Evolutionary conservation across 179 eudicot species (phyloP).

Genomic region (Drosera spatulata): DNA sequence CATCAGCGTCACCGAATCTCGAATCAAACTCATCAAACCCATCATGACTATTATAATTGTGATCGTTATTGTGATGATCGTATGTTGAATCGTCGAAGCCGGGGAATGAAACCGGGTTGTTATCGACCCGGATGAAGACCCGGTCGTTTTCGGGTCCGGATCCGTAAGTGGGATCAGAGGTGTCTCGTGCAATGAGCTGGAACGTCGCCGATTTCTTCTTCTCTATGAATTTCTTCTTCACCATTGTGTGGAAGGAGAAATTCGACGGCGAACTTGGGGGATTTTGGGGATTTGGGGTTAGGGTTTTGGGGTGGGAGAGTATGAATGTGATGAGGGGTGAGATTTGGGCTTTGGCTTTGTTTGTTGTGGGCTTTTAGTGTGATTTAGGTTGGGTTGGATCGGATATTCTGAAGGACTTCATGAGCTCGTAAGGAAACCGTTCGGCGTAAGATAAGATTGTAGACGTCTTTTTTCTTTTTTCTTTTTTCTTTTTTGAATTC

Average conservation of each 20-base stretch:
- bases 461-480: no score
- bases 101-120: conserved; percentile 31
- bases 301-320: no score
- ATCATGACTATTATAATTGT: conserved; percentile 5
- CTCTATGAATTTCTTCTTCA: conserved; percentile 77
- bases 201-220: conserved; percentile 86
- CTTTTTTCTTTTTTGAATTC: no score
- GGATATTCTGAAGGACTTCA: no score
- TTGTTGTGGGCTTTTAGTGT: no score
- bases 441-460: no score
- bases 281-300: no score
- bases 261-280: no score
- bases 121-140: conserved; percentile 72
- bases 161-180: conserved; percentile 46
- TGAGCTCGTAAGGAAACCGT: no score
- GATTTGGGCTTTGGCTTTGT: no score
- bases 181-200: conserved; percentile 67
- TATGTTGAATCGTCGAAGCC: conserved; percentile 16
- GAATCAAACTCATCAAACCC: conserved; percentile 24
- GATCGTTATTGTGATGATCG: conserved; percentile 3
- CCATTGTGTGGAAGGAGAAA: conserved; percentile 10
- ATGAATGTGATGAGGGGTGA: no score
- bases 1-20: conserved; percentile 58
- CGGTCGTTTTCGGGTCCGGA: conserved; percentile 50
- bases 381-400: no score